A percentile compares a stretch with the other conserved stretches of the same genome.
Evolutionary conservation across 1,284 basidiomycete species (phyloP).

Genomic region (Afroboletus lepidellus): DNA sequence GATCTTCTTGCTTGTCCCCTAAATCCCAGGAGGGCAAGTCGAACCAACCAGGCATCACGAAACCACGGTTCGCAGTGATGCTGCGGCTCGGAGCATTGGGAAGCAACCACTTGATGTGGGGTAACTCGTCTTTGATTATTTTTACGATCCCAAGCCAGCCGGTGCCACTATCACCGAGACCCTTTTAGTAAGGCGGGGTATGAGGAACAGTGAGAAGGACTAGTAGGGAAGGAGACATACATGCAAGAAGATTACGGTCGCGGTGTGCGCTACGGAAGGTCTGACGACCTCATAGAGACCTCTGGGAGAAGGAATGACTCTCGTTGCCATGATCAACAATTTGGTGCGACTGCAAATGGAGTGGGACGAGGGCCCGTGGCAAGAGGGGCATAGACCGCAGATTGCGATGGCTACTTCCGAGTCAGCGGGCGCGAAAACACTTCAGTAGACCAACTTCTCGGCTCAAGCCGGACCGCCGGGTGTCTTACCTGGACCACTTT

Average conservation of each 20-base stretch:
- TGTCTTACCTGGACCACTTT: background rate
- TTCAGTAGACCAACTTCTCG: too few species aligned
- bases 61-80: slow-evolving; percentile 66
- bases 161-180: slow-evolving; percentile 71
- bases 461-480: slow-evolving; percentile 23
- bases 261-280: slow-evolving; percentile 38
- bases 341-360: slow-evolving; percentile 22
- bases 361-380: too few species aligned
- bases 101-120: slow-evolving; percentile 82
- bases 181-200: slow-evolving; percentile 40
- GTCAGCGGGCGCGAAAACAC: too few species aligned
- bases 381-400: too few species aligned
- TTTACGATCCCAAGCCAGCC: slow-evolving; percentile 81
- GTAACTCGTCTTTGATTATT: slow-evolving; percentile 56
- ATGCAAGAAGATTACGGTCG: slow-evolving; percentile 78
- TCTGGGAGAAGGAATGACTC: slow-evolving; percentile 28
- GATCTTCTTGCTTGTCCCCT: slow-evolving; percentile 57
- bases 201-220: background rate
- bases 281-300: slow-evolving; percentile 48
- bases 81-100: slow-evolving; percentile 39
- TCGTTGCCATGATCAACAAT: slow-evolving; percentile 19
- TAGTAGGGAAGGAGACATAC: slow-evolving; percentile 41
- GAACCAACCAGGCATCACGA: slow-evolving; percentile 75
- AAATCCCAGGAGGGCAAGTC: slow-evolving; percentile 73
- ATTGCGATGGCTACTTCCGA: too few species aligned